Evolutionary conservation across 2,329 filamentous ascomycete genomes (phyloP).

Genomic region (Aspergillus novoparasiticus): DNA sequence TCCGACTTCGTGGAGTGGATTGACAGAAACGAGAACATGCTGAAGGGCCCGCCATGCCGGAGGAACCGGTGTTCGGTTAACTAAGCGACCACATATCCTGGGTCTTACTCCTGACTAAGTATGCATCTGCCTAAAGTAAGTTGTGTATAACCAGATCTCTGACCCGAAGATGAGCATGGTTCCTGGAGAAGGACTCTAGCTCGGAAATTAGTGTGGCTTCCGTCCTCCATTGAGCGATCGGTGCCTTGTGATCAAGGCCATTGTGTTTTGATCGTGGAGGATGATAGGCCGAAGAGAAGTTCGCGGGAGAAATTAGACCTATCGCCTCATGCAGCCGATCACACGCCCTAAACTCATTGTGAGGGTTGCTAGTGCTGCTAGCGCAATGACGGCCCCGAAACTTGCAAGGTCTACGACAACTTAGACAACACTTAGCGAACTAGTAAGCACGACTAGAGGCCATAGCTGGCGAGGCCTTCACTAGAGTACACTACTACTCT

Average conservation of each 20-base stretch:
- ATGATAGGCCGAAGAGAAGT: conserved; percentile 13
- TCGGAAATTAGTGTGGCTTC: conserved; percentile 13
- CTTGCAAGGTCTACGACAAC: conserved; percentile 6
- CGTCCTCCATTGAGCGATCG: conserved; percentile 13
- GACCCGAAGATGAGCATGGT: not conserved
- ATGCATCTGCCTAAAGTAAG: not conserved
- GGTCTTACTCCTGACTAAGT: not conserved
- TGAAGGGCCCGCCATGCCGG: not conserved
- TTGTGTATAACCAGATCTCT: conserved; percentile 9
- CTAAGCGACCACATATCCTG: conserved; percentile 1
- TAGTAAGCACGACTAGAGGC: not conserved
- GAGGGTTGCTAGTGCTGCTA: conserved; percentile 20
- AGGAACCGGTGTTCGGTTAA: conserved; percentile 2
- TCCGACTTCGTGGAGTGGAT: conserved; percentile 10
- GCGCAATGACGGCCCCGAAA: conserved; percentile 8
- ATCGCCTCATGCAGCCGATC: conserved; percentile 21
- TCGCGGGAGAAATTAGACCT: conserved; percentile 21
- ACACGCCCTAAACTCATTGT: conserved; percentile 15
- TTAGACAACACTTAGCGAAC: conserved; percentile 2
- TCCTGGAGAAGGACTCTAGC: conserved; percentile 11
- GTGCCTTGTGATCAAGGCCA: conserved; percentile 10
- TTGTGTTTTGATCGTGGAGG: conserved; percentile 11
- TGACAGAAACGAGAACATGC: not conserved
- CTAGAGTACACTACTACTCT: not conserved
- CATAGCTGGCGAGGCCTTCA: conserved; percentile 6